Conservation (phyloP, 768 basidiomycete species). For the Floccularia luteovirens region DNA sequence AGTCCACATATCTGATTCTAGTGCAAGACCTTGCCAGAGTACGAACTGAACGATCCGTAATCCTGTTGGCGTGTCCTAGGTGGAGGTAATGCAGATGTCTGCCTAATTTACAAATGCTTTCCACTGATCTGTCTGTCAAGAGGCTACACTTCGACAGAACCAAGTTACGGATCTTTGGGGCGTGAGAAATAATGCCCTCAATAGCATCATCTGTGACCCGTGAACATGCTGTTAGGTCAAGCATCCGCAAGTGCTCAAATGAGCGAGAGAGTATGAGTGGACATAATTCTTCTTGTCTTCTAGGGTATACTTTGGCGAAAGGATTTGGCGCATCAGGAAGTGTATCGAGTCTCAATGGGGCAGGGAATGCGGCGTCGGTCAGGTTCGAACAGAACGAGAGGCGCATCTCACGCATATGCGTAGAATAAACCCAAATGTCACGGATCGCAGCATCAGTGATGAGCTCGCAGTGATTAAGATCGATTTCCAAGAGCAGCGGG, state of each 20-base stretch:
- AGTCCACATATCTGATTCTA: constrained; percentile 88
- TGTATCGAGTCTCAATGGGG: constrained; percentile 39
- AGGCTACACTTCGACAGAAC: constrained; percentile 79
- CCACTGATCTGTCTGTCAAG: constrained; percentile 77
- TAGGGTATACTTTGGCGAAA: constrained; percentile 29
- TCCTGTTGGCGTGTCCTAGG: constrained; percentile 83
- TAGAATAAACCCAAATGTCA: constrained; percentile 75
- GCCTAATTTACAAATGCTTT: constrained; percentile 82
- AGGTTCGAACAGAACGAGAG: constrained; percentile 73
- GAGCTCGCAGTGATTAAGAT: constrained; percentile 76
- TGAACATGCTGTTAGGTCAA: constrained; percentile 85
- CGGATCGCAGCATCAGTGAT: constrained; percentile 76
- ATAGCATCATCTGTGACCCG: constrained; percentile 78
- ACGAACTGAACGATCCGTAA: constrained; percentile 86
- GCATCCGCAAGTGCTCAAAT: constrained; percentile 84
- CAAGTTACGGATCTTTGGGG: constrained; percentile 79
- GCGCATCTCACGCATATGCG: constrained; percentile 86
- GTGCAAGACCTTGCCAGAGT: constrained; percentile 82
- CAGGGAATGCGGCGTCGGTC: constrained; percentile 83
- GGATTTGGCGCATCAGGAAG: constrained; percentile 29
- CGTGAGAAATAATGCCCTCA: constrained; percentile 73
- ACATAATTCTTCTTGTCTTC: constrained; percentile 40
- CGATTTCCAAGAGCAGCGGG: constrained; percentile 87
- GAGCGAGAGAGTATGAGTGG: constrained; percentile 58
- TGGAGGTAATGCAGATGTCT: constrained; percentile 92